Base-by-base conservation (phyloP, 192 early-diverging fungal genomes). In the Glomus cerebriforme region DNA sequence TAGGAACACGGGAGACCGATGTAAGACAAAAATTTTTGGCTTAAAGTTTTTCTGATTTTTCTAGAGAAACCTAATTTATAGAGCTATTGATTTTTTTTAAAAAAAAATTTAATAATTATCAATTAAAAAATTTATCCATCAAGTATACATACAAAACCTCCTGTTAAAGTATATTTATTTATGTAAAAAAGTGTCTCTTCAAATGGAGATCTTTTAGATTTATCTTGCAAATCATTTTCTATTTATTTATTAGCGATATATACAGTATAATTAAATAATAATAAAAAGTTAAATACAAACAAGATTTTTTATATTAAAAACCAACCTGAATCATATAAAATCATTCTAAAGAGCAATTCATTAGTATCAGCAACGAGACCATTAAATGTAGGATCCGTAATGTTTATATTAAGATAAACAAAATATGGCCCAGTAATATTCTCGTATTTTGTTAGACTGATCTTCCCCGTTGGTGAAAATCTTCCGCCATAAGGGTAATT, bases 1-100 rank as follows among this genome's bases (percentile, higher is more conserved):
- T 59, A 59, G 22, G 7, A 10, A 27, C 3, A 10, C 27, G 22
- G 60, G 0, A 29, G 10, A 2, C 60, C 60, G 8, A 63, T 27
- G 4, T 63, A 63, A 63, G 60, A 17, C 24, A n/a, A 63, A 24
- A 29, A 1, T 63, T 1, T 26, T 26, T 10, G 26, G 9, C 10
- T 3, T 13, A 63, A 10, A 10, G n/a, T 29, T 29, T 29, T 29
- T 63, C 60, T 63, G 26, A 63, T 26, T 63, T 29, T 63, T 63
- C 26, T 63, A 63, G 60, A 63, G 60, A 27, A 63, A 12, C 60
- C 60, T 63, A 63, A 3, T 26, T 63, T 63, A 63, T 63, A 63
- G 26, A 27, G 5, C 60, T 63, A 26, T 29, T 7, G 24, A 4
- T 29, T 29, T 24, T 63, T 63, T n/a, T 59, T 3, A 8, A 59